Conservation (phyloP, 768 basidiomycete genomes). For the Nidularia pulvinata region DNA sequence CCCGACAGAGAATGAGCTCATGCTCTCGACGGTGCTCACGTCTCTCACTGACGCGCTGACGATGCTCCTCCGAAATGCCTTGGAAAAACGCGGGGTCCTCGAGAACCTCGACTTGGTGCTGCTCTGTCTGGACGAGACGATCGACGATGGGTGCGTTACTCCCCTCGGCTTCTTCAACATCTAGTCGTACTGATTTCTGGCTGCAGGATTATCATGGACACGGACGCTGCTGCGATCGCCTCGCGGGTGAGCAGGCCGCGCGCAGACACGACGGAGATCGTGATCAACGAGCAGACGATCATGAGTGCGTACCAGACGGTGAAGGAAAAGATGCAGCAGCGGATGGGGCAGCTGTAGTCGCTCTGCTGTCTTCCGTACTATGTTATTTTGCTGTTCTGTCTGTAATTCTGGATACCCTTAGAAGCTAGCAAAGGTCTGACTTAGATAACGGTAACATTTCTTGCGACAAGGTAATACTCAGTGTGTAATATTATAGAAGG, state of each 20-base stretch:
- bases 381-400: too few relatives aligned
- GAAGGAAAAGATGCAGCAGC: constrained; percentile 81
- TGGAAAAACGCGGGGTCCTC: constrained; percentile 93
- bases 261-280: constrained; percentile 93
- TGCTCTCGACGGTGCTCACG: constrained; percentile 84
- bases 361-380: neutral
- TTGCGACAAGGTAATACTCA: too few relatives aligned
- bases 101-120: constrained; percentile 95
- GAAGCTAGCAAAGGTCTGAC: too few relatives aligned
- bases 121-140: constrained; percentile 93
- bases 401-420: too few relatives aligned
- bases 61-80: constrained; percentile 84
- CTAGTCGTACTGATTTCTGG: neutral
- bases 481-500: too few relatives aligned
- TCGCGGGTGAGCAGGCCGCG: constrained; percentile 91
- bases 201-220: constrained; percentile 91
- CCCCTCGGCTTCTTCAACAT: neutral
- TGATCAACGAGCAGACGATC: constrained; percentile 98
- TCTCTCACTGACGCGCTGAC: constrained; percentile 87
- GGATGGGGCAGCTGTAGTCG: constrained; percentile 72
- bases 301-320: constrained; percentile 92
- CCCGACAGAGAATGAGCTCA: constrained; percentile 91
- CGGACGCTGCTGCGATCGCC: constrained; percentile 94
- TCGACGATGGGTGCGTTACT: constrained; percentile 90
- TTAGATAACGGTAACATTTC: too few relatives aligned